phyloP scores from a whole-genome alignment of 169 alveolate species.

The Amoebophrya sp. region DNA sequence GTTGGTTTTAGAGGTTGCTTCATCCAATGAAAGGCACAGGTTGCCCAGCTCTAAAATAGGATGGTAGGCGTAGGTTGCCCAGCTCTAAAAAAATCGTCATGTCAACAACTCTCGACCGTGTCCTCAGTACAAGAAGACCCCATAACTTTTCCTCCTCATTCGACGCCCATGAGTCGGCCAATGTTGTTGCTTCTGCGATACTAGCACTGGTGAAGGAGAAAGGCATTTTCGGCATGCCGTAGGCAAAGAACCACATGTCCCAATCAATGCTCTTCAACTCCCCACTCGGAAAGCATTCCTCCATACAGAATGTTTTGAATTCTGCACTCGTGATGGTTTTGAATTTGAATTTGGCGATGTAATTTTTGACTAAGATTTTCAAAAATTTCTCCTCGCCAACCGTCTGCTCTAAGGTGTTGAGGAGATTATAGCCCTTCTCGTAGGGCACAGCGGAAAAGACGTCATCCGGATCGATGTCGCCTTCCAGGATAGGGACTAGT shows the following conservation, averaged over 20 bases:
- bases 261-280: neutral
- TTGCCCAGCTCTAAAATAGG: too few species aligned
- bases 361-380: neutral
- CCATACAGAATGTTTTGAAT: neutral
- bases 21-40: too few species aligned
- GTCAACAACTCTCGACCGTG: too few species aligned
- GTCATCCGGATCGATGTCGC: constrained; percentile 11
- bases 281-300: neutral
- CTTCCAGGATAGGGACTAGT: neutral
- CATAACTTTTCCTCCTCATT: too few species aligned
- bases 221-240: neutral
- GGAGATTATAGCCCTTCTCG: neutral
- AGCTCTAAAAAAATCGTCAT: too few species aligned
- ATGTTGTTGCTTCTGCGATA: neutral
- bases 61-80: too few species aligned
- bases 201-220: neutral
- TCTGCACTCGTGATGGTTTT: neutral
- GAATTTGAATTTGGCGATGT: neutral
- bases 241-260: neutral
- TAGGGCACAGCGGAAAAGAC: constrained; percentile 7
- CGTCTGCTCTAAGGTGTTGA: neutral
- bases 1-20: too few species aligned
- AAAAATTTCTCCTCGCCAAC: neutral
- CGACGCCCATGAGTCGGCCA: too few species aligned
- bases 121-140: too few species aligned